Evolutionary conservation across 352 stramenopile species (phyloP).

Genomic region (Pseudoperonospora humuli): DNA sequence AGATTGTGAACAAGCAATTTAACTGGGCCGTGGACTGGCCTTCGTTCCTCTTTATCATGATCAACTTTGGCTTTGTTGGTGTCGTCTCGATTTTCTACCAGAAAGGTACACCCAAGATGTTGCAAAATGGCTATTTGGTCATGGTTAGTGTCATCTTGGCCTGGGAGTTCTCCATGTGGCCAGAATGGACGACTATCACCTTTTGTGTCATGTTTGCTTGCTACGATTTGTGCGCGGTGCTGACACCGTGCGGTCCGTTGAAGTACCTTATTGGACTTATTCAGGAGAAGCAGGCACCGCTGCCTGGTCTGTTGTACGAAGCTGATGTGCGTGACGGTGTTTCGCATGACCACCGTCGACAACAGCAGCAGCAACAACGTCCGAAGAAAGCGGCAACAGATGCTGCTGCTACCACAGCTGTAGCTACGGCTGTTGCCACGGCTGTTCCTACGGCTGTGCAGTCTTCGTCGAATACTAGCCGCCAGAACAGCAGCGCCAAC

Average conservation of each 20-base stretch:
- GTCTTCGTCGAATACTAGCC: constrained; percentile 29
- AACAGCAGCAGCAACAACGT: constrained; percentile 12
- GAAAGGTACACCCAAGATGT: constrained; percentile 68
- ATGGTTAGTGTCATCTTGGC: constrained; percentile 94
- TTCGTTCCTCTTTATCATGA: constrained; percentile 82
- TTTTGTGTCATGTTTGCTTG: constrained; percentile 93
- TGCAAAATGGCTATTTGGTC: constrained; percentile 94
- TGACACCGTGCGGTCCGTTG: constrained; percentile 96
- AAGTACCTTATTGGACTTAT: constrained; percentile 90
- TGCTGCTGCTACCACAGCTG: background rate
- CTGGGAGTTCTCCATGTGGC: constrained; percentile 96
- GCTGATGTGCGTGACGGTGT: constrained; percentile 79
- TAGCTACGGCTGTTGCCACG: no score
- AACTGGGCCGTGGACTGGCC: constrained; percentile 68
- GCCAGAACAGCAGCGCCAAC: constrained; percentile 17
- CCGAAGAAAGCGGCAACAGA: constrained; percentile 17
- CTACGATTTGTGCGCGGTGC: constrained; percentile 97
- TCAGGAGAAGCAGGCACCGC: constrained; percentile 81
- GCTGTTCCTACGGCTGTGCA: constrained; percentile 31
- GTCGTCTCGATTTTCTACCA: constrained; percentile 89
- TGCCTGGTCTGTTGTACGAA: constrained; percentile 96
- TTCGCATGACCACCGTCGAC: constrained; percentile 34
- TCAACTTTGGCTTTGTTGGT: constrained; percentile 87
- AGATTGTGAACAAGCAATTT: constrained; percentile 67
- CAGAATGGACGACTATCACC: constrained; percentile 89